These are phyloP conservation scores for Arctium minus DNA, from an alignment of 129 eudicot genomes.

Conservation along the genomic window DNA sequence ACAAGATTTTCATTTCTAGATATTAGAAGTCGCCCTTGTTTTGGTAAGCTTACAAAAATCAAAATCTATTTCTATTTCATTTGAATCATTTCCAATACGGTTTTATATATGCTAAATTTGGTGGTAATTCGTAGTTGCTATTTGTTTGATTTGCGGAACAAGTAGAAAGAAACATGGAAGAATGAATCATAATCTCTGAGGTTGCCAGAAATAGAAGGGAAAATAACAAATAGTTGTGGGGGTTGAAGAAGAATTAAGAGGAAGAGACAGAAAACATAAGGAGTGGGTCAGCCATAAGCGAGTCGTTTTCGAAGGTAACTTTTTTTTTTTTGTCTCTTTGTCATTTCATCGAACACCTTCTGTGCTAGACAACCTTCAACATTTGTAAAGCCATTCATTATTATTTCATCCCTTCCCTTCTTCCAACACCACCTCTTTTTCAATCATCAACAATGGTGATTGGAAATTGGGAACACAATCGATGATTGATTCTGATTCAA, in stretches of 20 bases:
- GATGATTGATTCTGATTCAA: too few species aligned
- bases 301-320: constrained; percentile 33
- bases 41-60: neutral
- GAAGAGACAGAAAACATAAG: constrained; percentile 11
- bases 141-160: constrained; percentile 1
- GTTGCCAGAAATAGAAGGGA: neutral
- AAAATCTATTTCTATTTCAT: neutral
- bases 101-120: constrained; percentile 5
- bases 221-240: neutral
- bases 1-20: neutral
- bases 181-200: neutral
- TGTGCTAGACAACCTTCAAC: constrained; percentile 11
- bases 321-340: constrained; percentile 25
- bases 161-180: neutral
- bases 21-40: neutral
- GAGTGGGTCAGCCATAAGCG: constrained; percentile 17
- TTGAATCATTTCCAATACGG: neutral
- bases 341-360: constrained; percentile 23
- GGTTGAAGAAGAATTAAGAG: neutral
- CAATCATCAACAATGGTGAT: neutral
- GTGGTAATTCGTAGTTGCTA: neutral
- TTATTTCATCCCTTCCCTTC: neutral
- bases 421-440: neutral
- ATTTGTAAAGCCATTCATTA: constrained; percentile 11
- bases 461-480: neutral